Base-by-base conservation (phyloP, 352 stramenopile species). In the Phytophthora uliginosa region DNA sequence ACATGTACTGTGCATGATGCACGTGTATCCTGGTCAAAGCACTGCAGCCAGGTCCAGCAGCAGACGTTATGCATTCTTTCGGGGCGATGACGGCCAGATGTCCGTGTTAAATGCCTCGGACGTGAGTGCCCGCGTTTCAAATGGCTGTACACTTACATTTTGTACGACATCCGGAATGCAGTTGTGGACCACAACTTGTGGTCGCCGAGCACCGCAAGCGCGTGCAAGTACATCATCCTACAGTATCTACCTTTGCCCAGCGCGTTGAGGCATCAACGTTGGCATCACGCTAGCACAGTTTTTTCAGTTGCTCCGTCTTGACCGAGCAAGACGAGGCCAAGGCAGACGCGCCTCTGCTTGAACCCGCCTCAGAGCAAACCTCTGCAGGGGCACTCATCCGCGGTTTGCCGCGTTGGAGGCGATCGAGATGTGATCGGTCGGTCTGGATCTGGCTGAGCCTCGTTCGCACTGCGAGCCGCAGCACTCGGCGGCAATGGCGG, bases 61-160 rank as follows among this genome's bases (percentile, higher is more conserved):
- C 28, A 31, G 28, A 51, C 42, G 36, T 42, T 42, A 51, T 51
- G 42, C 42, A 26, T 51, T 51, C 55, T 64, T 64, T 45, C 40
- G 28, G 38, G 40, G 38, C 38, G 38, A 20, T 47, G 15, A 7
- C 53, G 59, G 40, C 15, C 34, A 18, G 31, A 33, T 28, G 57
- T 7, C n/a, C 42, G 13, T 63, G 63, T 47, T 71, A 65, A 71
- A 65, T 57, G 31, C 3, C 54, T 50, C 38, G 3, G 38, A 24
- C n/a, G 45, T 52, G 45, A 52, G 45, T 52, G 45, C 20, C 45
- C 18, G 17, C 42, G 22, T 71, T 64, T 64, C 38, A 71, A 71
- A 71, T 59, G 63, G 42, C 54, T 58, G 5, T 53, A 24, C 22
- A 26, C 24, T 1, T 26, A 26, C 24, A 26, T 26, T 26, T 26